Base-by-base conservation (phyloP, 768 basidiomycete species). In the Rhodocollybia butyracea region DNA sequence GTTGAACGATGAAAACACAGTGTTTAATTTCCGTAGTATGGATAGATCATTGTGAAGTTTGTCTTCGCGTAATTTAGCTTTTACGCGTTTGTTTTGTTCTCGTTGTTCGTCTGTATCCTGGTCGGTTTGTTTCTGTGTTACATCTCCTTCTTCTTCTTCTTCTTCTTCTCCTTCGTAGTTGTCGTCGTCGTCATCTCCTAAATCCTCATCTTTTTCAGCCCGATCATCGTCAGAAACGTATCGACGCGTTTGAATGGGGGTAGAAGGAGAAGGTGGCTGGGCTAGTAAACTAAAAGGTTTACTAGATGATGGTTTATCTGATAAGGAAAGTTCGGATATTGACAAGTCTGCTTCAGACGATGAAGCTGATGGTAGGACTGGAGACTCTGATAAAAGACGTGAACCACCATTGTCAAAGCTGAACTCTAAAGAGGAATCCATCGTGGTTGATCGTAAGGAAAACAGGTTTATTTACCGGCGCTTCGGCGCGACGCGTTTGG, bases 1-100 rank as follows among this genome's bases (percentile, higher is more conserved):
- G 57, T 84, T 85, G 63, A 88, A 87, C 43, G 76, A 61, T 13
- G 84, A 78, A 59, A 92, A 86, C 4, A 86, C 77, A 12, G 82
- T 69, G 62, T 92, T 92, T 17, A 92, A 68, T 65, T 89, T 89
- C 66, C 75, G 83, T 60, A 92, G 72, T 56, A 89, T 76, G 64
- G 87, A 84, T 12, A 89, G 64, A 68, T 92, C 90, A 61, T 80
- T 82, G 59, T 85, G 85, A 31, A 92, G 70, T 65, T 85, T 89
- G 55, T 91, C 90, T 63, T 91, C 60, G 29, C 54, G 57, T 36
- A 52, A 40, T 40, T 53, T 46, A 3, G 29, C 53, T n/a, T 46
- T 32, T 53, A 46, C 42, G 29, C 40, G 51, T 46, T 40, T 47
- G 32, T 19, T 29, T 47, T 42, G 32, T 22, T 43, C 36, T 43